Evolutionary conservation across 2,329 filamentous ascomycete species (phyloP), one percentile per base, ranked within the genome.

Genomic region (Blastomyces silverae): DNA sequence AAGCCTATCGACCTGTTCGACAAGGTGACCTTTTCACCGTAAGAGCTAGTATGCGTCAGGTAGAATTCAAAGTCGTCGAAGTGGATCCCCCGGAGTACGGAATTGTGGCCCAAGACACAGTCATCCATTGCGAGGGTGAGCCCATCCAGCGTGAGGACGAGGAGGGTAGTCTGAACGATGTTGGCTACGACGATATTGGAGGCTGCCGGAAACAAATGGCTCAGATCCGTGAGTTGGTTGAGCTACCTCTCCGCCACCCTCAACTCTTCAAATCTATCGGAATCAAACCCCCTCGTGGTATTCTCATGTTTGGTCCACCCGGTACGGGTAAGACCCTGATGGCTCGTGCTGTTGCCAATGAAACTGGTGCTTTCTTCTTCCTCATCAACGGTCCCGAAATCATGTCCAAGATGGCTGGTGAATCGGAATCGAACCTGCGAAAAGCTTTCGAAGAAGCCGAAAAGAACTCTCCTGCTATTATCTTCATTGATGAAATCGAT

Each of bases 401-500:
- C 82, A 97, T 99, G 94, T 97, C 93, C 66, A 97, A 97, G 87
- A 97, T 97, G 94, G 94, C 94, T 66, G 94, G 94, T 86, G 94
- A 99, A 80, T 97, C 94, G 66, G 94, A 97, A 79, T 97, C 93
- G 66, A 97, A 97, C 79, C 81, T 99, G 71, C 89, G 94, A 73
- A 97, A 97, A 82, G 94, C 94, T n/a, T 99, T 99, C 73, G 94
- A 97, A 79, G 94, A 97, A 82, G 94, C 94, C 55, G 93, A 97
- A 84, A 97, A 97, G 88, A 97, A 97, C 83, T 96, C 93, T 0
- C 94, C 94, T 17, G 92, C 94, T 65, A 97, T 99, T 78, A 97
- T 99, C 81, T 99, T 97, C 84, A 97, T 99, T 71, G 94, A 99
- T 75, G 94, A 99, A 78, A 97, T 99, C 79, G 94, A 99, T 75